Evolutionary conservation across 306 rosid genomes (phyloP).

Genomic region (Dalbergia cultrata): DNA sequence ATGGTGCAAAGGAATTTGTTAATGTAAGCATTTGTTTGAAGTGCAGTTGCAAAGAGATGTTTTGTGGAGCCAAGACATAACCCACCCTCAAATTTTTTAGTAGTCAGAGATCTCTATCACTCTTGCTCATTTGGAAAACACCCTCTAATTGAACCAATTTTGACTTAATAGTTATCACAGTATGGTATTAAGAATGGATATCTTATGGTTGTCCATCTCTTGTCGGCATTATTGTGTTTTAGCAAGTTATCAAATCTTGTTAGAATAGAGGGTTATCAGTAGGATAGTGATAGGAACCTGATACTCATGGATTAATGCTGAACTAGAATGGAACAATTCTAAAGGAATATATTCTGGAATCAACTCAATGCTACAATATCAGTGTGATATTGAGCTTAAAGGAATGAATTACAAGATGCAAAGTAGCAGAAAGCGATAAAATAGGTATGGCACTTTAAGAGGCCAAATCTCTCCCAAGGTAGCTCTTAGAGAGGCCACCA

Average conservation of each 20-base stretch:
- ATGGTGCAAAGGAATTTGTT: neutral
- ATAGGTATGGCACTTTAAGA: too few species aligned
- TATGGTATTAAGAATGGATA: neutral
- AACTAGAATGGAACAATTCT: too few species aligned
- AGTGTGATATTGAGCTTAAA: too few species aligned
- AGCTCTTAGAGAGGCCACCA: too few species aligned
- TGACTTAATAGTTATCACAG: neutral
- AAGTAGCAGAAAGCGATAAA: too few species aligned
- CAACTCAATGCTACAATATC: too few species aligned
- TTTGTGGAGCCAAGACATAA: neutral
- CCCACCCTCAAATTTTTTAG: neutral
- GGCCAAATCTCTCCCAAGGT: too few species aligned
- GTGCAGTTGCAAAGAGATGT: neutral
- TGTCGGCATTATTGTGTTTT: neutral
- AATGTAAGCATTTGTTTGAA: neutral
- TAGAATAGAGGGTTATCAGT: neutral
- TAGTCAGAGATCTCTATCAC: neutral
- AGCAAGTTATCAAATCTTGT: neutral
- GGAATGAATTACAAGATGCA: too few species aligned
- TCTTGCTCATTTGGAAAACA: neutral
- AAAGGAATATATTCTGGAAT: too few species aligned
- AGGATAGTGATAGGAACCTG: too few species aligned
- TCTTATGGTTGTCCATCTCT: neutral
- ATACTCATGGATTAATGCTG: too few species aligned
- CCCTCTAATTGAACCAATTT: neutral